Percentiles rank a stretch among this genome's conserved stretches.
Conservation (phyloP, 306 rosid genomes). For the Prunus campanulata region DNA sequence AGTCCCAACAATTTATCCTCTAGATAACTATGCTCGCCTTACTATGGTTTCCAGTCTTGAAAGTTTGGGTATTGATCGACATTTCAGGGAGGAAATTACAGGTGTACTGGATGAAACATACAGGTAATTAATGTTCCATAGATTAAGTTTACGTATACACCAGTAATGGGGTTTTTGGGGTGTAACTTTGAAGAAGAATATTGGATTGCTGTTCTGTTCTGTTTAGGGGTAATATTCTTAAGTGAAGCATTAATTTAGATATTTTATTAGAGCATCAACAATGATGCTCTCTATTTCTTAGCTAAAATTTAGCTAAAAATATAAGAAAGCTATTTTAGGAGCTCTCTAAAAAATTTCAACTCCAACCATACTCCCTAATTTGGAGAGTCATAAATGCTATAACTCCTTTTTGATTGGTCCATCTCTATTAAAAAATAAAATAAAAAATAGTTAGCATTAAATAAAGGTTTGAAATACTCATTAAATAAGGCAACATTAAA, state of each 20-base stretch:
- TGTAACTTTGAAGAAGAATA: background rate
- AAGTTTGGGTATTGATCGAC: slow-evolving; percentile 63
- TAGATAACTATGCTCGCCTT: slow-evolving; percentile 62
- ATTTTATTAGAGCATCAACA: background rate
- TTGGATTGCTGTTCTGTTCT: background rate
- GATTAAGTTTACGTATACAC: slow-evolving; percentile 10
- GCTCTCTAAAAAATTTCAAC: too few species aligned
- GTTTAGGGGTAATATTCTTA: background rate
- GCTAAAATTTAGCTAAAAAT: too few species aligned
- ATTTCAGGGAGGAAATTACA: slow-evolving; percentile 66
- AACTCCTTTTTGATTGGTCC: too few species aligned
- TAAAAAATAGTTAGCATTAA: too few species aligned
- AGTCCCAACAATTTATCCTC: slow-evolving; percentile 81
- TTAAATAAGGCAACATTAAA: too few species aligned
- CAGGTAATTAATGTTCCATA: slow-evolving; percentile 39
- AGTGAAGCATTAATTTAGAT: background rate
- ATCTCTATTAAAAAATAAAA: too few species aligned
- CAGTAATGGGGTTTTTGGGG: slow-evolving; percentile 1
- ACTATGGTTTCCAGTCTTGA: slow-evolving; percentile 70
- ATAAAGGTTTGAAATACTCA: too few species aligned
- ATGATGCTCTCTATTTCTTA: too few species aligned
- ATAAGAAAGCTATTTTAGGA: too few species aligned
- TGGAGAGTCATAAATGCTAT: too few species aligned
- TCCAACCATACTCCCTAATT: too few species aligned
- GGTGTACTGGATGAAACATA: slow-evolving; percentile 71